A percentile compares a stretch with the other conserved stretches of the same genome.
Evolutionary conservation across 1,284 basidiomycete genomes (phyloP).

Genomic region (Sanghuangporus sanghuang): DNA sequence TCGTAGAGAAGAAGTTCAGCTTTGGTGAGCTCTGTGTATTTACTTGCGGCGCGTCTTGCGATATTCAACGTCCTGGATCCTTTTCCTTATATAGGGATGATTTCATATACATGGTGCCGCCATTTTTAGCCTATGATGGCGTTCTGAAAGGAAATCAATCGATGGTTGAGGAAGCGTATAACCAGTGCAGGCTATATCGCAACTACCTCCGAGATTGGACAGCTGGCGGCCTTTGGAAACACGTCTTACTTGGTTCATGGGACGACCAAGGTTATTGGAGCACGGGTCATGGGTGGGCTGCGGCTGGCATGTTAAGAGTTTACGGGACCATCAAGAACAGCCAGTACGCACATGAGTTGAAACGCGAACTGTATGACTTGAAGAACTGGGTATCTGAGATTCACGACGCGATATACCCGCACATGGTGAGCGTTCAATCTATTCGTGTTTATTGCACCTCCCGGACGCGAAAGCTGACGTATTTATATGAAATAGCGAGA

Average conservation of each 20-base stretch:
- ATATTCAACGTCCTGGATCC: neutral
- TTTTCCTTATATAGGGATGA: constrained; percentile 33
- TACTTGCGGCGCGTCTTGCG: neutral
- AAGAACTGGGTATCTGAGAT: constrained; percentile 68
- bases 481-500: neutral
- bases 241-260: constrained; percentile 53
- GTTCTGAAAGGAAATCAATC: constrained; percentile 62
- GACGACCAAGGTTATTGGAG: constrained; percentile 68
- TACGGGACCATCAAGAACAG: constrained; percentile 69
- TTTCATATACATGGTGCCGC: constrained; percentile 86
- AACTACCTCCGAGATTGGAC: constrained; percentile 47
- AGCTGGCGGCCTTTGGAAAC: constrained; percentile 61
- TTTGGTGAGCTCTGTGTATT: constrained; percentile 39
- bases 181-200: constrained; percentile 80
- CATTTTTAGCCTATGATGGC: constrained; percentile 89
- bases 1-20: constrained; percentile 55
- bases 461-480: neutral
- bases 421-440: constrained; percentile 28
- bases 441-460: neutral
- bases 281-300: constrained; percentile 83
- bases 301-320: constrained; percentile 80
- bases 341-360: constrained; percentile 43
- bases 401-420: constrained; percentile 58
- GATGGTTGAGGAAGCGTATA: constrained; percentile 66
- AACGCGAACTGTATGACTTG: constrained; percentile 55